These are phyloP conservation scores for Torulaspora quercuum DNA, from an alignment of 805 yeast genomes.

Conservation along the genomic window DNA sequence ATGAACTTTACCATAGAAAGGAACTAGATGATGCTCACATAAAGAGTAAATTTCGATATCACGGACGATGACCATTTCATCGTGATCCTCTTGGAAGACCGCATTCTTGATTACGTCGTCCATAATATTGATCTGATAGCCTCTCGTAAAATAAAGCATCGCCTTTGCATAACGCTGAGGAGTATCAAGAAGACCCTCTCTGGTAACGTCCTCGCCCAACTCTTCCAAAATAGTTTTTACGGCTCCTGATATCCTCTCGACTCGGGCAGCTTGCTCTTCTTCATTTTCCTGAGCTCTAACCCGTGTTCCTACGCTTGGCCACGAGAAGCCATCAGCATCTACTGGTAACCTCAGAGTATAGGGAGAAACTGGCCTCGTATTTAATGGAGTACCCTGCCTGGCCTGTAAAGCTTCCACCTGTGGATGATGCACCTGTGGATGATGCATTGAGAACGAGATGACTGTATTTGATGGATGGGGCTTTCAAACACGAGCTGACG, in stretches of 20 bases:
- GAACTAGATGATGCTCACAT: constrained; percentile 97
- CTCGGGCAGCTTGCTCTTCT: constrained; percentile 64
- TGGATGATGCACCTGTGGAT: constrained; percentile 10
- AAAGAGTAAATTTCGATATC: constrained; percentile 89
- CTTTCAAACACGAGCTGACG: no score
- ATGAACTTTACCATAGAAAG: constrained; percentile 94
- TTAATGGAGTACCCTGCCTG: constrained; percentile 53
- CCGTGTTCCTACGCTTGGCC: constrained; percentile 90
- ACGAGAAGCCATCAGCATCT: constrained; percentile 85
- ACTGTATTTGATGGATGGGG: no score
- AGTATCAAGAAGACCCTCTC: constrained; percentile 90
- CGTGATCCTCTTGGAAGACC: constrained; percentile 96
- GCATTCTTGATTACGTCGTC: constrained; percentile 87
- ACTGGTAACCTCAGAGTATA: constrained; percentile 81
- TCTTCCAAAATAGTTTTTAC: constrained; percentile 70
- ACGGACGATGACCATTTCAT: constrained; percentile 96
- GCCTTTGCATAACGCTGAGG: constrained; percentile 97
- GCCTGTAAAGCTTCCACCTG: constrained; percentile 15
- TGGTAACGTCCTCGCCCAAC: constrained; percentile 82
- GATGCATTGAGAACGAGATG: no score
- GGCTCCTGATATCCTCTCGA: constrained; percentile 76
- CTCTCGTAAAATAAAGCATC: constrained; percentile 91
- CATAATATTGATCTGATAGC: constrained; percentile 89
- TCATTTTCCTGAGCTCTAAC: constrained; percentile 63
- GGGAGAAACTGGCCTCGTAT: constrained; percentile 77